A percentile compares a stretch with the other conserved stretches of the same genome.
Conservation (phyloP, 208 protist genomes). For the Herpetomonas tarakana region DNA sequence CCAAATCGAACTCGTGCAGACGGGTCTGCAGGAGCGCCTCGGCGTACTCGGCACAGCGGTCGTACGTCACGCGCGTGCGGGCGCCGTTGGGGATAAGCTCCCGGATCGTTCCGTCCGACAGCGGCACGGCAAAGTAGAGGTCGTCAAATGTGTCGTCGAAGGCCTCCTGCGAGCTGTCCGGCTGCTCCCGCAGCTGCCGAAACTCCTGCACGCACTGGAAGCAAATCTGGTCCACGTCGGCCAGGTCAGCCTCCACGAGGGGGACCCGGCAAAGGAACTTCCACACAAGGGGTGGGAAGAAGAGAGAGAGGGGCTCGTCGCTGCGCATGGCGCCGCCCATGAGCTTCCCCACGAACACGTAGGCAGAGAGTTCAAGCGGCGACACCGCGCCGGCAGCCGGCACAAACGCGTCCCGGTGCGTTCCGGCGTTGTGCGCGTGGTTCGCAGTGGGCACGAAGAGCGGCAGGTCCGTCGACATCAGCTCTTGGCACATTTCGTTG, state of each 20-base stretch:
- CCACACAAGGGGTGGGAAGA: constrained; percentile 92
- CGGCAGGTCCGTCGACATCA: constrained; percentile 74
- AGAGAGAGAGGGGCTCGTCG: constrained; percentile 87
- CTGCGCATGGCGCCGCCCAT: constrained; percentile 94
- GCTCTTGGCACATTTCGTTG: constrained; percentile 90
- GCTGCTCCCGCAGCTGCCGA: constrained; percentile 30
- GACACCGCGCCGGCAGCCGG: constrained; percentile 67
- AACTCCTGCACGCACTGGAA: constrained; percentile 87
- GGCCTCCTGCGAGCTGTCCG: constrained; percentile 29
- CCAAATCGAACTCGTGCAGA: constrained; percentile 76
- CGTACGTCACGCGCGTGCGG: constrained; percentile 63
- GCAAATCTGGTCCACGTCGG: constrained; percentile 79
- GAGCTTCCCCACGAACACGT: constrained; percentile 90
- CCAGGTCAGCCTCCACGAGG: constrained; percentile 71
- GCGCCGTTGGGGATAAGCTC: constrained; percentile 77
- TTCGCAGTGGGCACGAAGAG: constrained; percentile 93
- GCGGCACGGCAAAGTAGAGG: constrained; percentile 81
- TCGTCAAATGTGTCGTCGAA: constrained; percentile 85
- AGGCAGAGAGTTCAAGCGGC: constrained; percentile 60
- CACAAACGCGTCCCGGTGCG: constrained; percentile 85
- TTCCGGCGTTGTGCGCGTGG: constrained; percentile 80
- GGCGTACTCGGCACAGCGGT: constrained; percentile 74
- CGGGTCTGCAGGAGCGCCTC: constrained; percentile 60
- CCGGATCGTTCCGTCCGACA: constrained; percentile 68
- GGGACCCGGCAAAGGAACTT: constrained; percentile 70